Conservation (phyloP, 805 yeast genomes). For the Wickerhamiella kurtzmanii region DNA sequence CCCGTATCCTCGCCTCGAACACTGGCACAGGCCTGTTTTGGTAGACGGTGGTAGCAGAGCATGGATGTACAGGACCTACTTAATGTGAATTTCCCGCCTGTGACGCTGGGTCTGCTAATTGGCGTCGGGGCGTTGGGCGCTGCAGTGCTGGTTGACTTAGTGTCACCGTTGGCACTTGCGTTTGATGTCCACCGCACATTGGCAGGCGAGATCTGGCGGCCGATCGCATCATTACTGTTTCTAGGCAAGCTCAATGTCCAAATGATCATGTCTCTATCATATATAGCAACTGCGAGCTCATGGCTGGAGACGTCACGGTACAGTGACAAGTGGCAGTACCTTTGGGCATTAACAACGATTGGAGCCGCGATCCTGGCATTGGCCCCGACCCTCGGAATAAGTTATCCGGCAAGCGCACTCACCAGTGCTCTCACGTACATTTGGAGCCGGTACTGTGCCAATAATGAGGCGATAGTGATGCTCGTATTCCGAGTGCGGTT, state of each 20-base stretch:
- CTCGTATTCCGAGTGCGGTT: background rate
- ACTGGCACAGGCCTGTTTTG: no score
- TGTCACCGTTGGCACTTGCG: background rate
- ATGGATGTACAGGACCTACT: background rate
- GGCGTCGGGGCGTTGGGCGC: conserved; percentile 1
- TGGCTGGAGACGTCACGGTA: conserved; percentile 1
- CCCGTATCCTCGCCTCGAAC: no score
- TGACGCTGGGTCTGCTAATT: background rate
- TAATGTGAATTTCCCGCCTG: background rate
- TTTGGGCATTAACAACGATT: background rate
- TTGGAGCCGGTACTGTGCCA: background rate
- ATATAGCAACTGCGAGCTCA: background rate
- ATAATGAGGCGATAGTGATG: background rate
- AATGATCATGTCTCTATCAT: background rate
- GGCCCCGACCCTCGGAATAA: background rate
- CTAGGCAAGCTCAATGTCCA: background rate
- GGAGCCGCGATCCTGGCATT: background rate
- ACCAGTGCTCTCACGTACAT: background rate
- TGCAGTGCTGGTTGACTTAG: background rate
- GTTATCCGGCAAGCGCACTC: background rate
- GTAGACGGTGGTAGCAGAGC: background rate
- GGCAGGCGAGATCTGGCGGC: conserved; percentile 1
- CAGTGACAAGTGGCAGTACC: background rate
- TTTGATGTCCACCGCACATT: background rate
- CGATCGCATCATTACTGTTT: background rate